These are phyloP conservation scores for Candida tropicalis DNA, from an alignment of 1,139 yeast genomes.

Conservation along the genomic window DNA sequence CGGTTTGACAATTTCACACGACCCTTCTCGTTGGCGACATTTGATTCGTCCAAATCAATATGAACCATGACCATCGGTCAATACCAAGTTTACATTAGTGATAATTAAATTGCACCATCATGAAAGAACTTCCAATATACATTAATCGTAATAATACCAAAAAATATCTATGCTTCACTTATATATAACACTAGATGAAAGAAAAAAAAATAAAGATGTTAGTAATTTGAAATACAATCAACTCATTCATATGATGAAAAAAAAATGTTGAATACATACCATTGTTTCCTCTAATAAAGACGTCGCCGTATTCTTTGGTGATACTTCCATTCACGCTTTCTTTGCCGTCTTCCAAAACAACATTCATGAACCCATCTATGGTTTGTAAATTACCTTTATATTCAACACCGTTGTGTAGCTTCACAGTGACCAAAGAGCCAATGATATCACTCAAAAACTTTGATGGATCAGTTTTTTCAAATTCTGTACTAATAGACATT, in stretches of 20 bases:
- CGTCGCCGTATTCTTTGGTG: slow-evolving; percentile 73
- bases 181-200: slow-evolving; percentile 46
- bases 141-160: slow-evolving; percentile 5
- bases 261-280: slow-evolving; percentile 51
- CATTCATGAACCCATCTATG: slow-evolving; percentile 96
- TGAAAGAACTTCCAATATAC: slow-evolving; percentile 9
- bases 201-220: slow-evolving; percentile 5
- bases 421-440: slow-evolving; percentile 80
- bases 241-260: background rate
- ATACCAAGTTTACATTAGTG: background rate
- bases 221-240: background rate
- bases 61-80: background rate
- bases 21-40: slow-evolving; percentile 7
- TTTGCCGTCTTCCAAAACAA: slow-evolving; percentile 76
- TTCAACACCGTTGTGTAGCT: slow-evolving; percentile 83
- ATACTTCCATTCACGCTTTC: slow-evolving; percentile 64
- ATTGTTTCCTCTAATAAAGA: slow-evolving; percentile 92
- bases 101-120: no score
- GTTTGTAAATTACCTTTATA: slow-evolving; percentile 78
- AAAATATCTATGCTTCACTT: slow-evolving; percentile 39
- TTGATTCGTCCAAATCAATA: slow-evolving; percentile 19
- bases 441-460: slow-evolving; percentile 77
- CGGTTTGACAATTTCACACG: slow-evolving; percentile 9
- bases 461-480: slow-evolving; percentile 60
- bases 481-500: slow-evolving; percentile 13